Conservation (phyloP, 2,329 filamentous ascomycete genomes). For the Fusarium protoensiforme region DNA sequence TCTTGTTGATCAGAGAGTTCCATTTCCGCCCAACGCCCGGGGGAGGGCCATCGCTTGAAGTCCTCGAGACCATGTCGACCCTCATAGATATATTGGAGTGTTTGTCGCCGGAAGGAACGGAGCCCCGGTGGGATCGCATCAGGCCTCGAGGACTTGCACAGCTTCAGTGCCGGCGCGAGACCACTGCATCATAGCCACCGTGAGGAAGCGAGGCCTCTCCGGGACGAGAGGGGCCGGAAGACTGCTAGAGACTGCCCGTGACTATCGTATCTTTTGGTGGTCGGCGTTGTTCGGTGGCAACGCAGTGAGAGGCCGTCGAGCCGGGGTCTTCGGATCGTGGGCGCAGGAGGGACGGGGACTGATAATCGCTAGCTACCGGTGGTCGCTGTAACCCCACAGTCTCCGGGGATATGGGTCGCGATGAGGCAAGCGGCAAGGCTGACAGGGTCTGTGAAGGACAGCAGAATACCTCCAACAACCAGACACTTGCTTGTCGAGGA, state of each 20-base stretch:
- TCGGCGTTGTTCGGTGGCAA: not conserved
- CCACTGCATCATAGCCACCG: constrained; percentile 42
- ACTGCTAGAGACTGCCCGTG: not conserved
- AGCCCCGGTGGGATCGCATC: constrained; percentile 36
- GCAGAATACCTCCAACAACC: not conserved
- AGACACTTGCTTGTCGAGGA: not conserved
- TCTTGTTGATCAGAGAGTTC: constrained; percentile 30
- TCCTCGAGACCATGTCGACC: constrained; percentile 46
- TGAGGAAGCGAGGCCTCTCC: constrained; percentile 34
- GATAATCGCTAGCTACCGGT: not conserved
- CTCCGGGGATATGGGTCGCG: not conserved
- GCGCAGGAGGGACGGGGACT: constrained; percentile 24
- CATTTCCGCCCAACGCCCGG: constrained; percentile 30
- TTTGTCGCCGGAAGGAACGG: constrained; percentile 29
- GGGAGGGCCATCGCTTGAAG: constrained; percentile 42
- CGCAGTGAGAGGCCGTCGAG: not conserved
- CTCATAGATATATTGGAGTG: constrained; percentile 23
- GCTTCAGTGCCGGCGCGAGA: constrained; percentile 38
- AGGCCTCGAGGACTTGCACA: constrained; percentile 36
- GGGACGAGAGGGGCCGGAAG: constrained; percentile 24
- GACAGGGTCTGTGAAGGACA: not conserved
- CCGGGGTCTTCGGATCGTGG: constrained; percentile 22
- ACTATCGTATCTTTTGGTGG: not conserved
- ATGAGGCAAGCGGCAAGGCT: not conserved
- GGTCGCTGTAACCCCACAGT: not conserved